Base-by-base conservation (phyloP, 1,284 basidiomycete genomes). In the Chiua sp. region DNA sequence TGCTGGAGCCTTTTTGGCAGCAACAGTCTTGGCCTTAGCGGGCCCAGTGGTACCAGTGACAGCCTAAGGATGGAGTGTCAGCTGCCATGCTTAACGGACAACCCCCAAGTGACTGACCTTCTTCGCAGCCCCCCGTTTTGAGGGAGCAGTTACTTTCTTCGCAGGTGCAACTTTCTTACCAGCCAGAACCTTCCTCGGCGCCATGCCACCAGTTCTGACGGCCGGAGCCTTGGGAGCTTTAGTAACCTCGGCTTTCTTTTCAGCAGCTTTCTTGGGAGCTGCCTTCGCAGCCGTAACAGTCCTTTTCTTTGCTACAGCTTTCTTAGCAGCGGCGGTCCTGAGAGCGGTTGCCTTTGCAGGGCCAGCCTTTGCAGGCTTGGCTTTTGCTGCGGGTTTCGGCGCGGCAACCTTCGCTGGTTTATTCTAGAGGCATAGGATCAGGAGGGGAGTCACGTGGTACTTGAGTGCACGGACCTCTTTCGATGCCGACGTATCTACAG, bases 381-480 rank as follows among this genome's bases (percentile, higher is more conserved):
- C 65, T 65, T 79, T 82, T 8, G 75, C 60, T 3, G 64, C 58
- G 30, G 68, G 18, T 51, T 72, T 76, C 26, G 73, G 53, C 32
- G 65, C 66, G 52, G 59, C 51, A 55, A 46, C 67, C 28, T 79
- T 83, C 4, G 82, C 77, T 47, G 87, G 87, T 68, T 88, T 88
- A 73, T 87, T 88, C 86, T 88, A 47, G 50, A 67, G 22, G 52
- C 60, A 60, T 69, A 59, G 63, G 39, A 59, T 67, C 46, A 63
- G 56, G 51, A 32, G 42, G 18, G 23, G 46, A 26, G 64, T 66
- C 62, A 65, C 72, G 75, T 76, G 75, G 58, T 56, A 64, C 7
- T 18, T 26, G 23, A 26, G 62, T 62, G 58, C 65, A 66, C 65
- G 67, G 72, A 90, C 88, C 87, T 93, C 91, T 78, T 93, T 91